Evolutionary conservation across 306 rosid species (phyloP), one percentile per base, ranked within the genome.

Genomic region (Cercis canadensis): DNA sequence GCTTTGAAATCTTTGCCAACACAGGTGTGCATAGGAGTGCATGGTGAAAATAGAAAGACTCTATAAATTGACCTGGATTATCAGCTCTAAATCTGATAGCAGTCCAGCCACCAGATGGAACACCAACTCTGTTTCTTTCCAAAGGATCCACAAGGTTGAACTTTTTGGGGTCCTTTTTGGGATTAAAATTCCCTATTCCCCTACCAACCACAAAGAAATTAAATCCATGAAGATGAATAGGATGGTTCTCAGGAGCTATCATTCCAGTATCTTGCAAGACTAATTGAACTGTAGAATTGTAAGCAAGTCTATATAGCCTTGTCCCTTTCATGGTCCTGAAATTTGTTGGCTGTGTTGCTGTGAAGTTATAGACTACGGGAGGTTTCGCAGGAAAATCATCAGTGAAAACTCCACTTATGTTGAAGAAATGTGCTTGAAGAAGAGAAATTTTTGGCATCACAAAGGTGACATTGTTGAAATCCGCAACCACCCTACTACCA

Each of bases 221-320:
- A 72, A 84, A 87, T 7, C 97, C 96, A 77, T 92, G 97, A 3
- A 92, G 83, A 80, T 92, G 98, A 73, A 92, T 24, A 5, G 98
- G 98, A 65, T 92, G 98, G 70, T 86, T 92, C 70, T 92, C 98
- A 15, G 92, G 89, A 15, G 95, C 14, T 6, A 92, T 72, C 92
- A 89, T 84, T 66, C 89, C 92, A 4, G 98, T 92, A 53, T 86
- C 98, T 58, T 92, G 98, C 72, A 92, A 78, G 2, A 92, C 95
- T 33, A 92, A 9, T 14, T 92, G 84, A 24, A 92, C 96, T 0
- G 96, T 92, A 0, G 92, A 81, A 74, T 89, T 87, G 36, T 92
- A 92, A 18, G 85, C 62, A 56, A 92, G 87, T 63, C 98, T 87
- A 50, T 87, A 92, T 5, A 89, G 75, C 78, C 82, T 85, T 17